These are phyloP conservation scores for Aegle marmelos DNA, from an alignment of 345 rosid species.

Conservation along the genomic window DNA sequence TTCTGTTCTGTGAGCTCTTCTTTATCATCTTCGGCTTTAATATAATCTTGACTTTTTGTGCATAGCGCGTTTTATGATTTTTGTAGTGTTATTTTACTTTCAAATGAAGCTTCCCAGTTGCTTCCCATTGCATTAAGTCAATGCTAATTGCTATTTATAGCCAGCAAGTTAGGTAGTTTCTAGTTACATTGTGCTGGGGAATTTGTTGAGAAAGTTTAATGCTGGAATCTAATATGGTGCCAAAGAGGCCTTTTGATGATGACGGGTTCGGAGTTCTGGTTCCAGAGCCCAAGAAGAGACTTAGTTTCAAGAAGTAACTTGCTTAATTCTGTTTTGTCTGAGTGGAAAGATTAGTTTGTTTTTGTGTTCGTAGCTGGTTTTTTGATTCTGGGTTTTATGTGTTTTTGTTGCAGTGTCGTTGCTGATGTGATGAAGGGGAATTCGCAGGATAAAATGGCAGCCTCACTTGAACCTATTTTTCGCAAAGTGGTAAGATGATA, in stretches of 20 bases:
- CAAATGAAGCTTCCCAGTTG: constrained; percentile 6
- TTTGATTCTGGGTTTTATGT: background rate
- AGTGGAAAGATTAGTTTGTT: background rate
- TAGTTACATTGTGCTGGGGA: background rate
- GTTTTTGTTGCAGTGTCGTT: constrained; percentile 35
- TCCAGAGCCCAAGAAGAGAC: constrained; percentile 25
- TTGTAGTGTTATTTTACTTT: background rate
- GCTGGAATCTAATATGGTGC: constrained; percentile 10
- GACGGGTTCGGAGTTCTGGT: constrained; percentile 21
- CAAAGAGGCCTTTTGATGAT: constrained; percentile 34
- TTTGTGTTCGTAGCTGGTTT: constrained; percentile 11
- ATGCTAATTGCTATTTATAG: background rate
- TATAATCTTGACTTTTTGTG: constrained; percentile 4
- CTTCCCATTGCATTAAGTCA: background rate
- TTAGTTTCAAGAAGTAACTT: constrained; percentile 37
- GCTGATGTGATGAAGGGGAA: constrained; percentile 34
- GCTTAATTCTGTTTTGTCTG: background rate
- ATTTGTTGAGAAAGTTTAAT: background rate
- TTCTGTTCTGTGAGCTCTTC: background rate
- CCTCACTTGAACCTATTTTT: constrained; percentile 44
- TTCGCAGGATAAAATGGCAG: constrained; percentile 26
- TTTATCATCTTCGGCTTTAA: background rate
- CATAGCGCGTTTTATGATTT: background rate
- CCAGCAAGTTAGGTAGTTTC: too few species aligned
- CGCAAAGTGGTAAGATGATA: constrained; percentile 41